Percentiles rank a stretch among this genome's conserved stretches.
phyloP scores from a whole-genome alignment of 1,139 yeast genomes.

The Casaregolazyma lundiana region DNA sequence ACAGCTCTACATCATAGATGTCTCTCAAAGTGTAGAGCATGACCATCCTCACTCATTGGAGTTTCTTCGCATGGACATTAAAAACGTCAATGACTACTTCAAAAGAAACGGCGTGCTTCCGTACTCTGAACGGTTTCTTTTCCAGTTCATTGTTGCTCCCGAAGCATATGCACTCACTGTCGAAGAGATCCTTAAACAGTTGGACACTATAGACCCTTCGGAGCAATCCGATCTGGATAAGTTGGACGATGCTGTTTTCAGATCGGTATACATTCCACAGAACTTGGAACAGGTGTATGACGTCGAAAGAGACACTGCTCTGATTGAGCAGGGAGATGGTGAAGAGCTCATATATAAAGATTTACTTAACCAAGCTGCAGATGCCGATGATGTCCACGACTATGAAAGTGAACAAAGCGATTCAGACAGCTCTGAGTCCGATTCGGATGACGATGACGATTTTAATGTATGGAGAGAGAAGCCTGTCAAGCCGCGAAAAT shows the following conservation, averaged over 20 bases:
- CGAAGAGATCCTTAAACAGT: conserved; percentile 30
- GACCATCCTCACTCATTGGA: conserved; percentile 97
- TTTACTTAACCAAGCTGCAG: conserved; percentile 24
- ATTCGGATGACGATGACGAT: conserved; percentile 35
- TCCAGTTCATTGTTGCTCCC: conserved; percentile 56
- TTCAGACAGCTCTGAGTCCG: conserved; percentile 32
- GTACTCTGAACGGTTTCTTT: conserved; percentile 75
- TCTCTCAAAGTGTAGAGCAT: conserved; percentile 95
- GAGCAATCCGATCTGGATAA: conserved; percentile 44
- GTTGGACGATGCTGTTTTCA: conserved; percentile 80
- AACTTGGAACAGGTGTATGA: conserved; percentile 45
- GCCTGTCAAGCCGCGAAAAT: conserved; percentile 53
- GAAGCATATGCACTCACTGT: conserved; percentile 22
- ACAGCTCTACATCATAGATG: conserved; percentile 84
- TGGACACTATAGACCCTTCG: conserved; percentile 33
- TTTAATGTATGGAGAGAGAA: conserved; percentile 44
- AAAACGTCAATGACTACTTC: conserved; percentile 88
- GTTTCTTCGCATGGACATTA: conserved; percentile 94
- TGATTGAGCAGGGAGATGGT: conserved; percentile 75
- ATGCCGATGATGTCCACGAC: conserved; percentile 29
- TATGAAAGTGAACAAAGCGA: conserved; percentile 36
- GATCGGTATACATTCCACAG: conserved; percentile 81
- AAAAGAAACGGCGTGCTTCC: conserved; percentile 67
- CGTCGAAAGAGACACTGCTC: conserved; percentile 78
- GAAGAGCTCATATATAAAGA: conserved; percentile 55